Evolutionary conservation across 306 rosid species (phyloP).

Genomic region (Carpinus fangiana): DNA sequence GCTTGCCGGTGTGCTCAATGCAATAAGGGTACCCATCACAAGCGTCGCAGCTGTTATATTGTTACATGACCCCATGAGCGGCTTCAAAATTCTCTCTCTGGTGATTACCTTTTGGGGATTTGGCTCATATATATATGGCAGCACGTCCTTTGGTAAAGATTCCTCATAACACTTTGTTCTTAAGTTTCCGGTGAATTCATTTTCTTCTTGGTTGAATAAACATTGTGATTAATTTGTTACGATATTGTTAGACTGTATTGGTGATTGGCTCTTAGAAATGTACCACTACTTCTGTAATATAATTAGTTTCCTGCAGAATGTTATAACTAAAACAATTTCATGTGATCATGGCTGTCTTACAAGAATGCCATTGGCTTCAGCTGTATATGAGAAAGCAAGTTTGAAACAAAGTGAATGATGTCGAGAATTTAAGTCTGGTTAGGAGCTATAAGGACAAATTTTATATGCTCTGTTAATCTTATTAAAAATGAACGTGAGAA

Average conservation of each 20-base stretch:
- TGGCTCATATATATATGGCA: constrained; percentile 65
- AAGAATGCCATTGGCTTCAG: background rate
- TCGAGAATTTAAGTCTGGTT: background rate
- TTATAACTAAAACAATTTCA: background rate
- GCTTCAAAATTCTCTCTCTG: constrained; percentile 66
- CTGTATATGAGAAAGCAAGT: background rate
- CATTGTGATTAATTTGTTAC: background rate
- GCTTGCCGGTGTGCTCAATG: constrained; percentile 91
- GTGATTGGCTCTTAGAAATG: background rate
- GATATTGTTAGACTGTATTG: background rate
- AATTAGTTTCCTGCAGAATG: background rate
- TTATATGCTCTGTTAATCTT: too few relatives aligned
- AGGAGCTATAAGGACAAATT: background rate
- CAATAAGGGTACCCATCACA: constrained; percentile 82
- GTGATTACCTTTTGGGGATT: constrained; percentile 65
- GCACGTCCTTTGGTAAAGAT: constrained; percentile 37
- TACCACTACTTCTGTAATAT: background rate
- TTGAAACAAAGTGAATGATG: background rate
- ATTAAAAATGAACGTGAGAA: background rate
- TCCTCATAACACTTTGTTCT: background rate
- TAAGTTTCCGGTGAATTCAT: background rate
- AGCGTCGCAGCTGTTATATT: constrained; percentile 87
- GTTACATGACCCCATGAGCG: constrained; percentile 81
- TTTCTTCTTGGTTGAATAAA: background rate
- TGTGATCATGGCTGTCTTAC: background rate